Conservation (phyloP, 1,284 basidiomycete genomes). For the Marasmius tenuissimus region DNA sequence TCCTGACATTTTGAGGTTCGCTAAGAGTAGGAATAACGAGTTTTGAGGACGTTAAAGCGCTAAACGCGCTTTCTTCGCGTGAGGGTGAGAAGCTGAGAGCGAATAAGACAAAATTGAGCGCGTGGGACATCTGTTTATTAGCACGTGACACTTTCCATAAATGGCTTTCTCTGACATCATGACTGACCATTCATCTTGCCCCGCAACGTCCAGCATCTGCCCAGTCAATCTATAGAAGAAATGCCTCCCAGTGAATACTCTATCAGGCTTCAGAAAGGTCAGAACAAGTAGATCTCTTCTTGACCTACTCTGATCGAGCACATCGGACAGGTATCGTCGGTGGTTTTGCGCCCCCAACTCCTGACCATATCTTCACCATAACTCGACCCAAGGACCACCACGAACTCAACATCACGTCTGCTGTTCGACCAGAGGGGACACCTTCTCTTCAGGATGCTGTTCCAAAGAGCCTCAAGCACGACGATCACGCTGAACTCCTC, state of each 20-base stretch:
- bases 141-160: no score
- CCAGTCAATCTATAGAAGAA: no score
- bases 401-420: conserved; percentile 45
- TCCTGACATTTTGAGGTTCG: no score
- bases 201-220: no score
- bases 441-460: conserved; percentile 39
- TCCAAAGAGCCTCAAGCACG: conserved; percentile 43
- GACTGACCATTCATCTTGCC: no score
- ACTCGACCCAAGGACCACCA: conserved; percentile 34
- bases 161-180: no score
- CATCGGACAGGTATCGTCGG: conserved; percentile 60
- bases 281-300: background rate
- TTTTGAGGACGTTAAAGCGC: no score
- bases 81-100: no score
- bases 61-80: no score
- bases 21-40: no score
- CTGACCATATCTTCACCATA: conserved; percentile 54
- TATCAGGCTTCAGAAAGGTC: conserved; percentile 38
- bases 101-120: no score
- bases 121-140: no score
- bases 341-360: conserved; percentile 70
- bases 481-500: conserved; percentile 45
- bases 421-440: conserved; percentile 48
- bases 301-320: background rate
- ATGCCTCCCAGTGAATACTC: conserved; percentile 38